Conservation (phyloP, 2,329 filamentous ascomycete genomes). For the Tothia fuscella region DNA sequence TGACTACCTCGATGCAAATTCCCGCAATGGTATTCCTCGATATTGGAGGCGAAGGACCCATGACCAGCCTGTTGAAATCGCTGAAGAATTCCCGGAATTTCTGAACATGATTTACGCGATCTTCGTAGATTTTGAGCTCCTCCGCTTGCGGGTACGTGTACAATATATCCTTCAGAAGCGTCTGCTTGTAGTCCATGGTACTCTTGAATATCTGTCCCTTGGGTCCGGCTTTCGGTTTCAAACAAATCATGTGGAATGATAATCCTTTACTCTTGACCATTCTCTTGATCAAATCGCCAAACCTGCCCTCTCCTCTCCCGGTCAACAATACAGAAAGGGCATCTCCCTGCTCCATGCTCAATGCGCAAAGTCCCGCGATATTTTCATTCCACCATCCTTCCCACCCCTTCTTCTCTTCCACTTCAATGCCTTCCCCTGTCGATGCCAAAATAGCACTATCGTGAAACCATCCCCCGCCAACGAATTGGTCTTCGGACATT, state of each 20-base stretch:
- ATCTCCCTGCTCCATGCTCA: conserved; percentile 76
- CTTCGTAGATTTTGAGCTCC: conserved; percentile 64
- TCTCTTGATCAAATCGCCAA: conserved; percentile 66
- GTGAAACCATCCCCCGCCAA: conserved; percentile 94
- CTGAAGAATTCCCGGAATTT: conserved; percentile 77
- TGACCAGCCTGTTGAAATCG: conserved; percentile 56
- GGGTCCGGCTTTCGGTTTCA: conserved; percentile 78
- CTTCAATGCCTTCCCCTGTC: conserved; percentile 70
- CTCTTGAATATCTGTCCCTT: conserved; percentile 63
- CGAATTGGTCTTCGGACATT: conserved; percentile 61
- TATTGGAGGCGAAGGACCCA: conserved; percentile 28
- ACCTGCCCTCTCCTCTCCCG: conserved; percentile 66
- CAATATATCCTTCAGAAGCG: conserved; percentile 67
- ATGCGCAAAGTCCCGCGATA: conserved; percentile 63
- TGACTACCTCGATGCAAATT: conserved; percentile 78
- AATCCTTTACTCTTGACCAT: conserved; percentile 69
- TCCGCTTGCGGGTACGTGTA: conserved; percentile 73
- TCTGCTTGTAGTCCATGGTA: conserved; percentile 89
- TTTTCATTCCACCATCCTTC: conserved; percentile 94
- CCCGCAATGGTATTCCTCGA: conserved; percentile 55
- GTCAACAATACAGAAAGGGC: conserved; percentile 78
- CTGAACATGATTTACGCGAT: conserved; percentile 55
- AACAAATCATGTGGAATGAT: conserved; percentile 74
- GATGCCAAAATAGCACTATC: conserved; percentile 74
- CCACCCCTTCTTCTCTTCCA: conserved; percentile 77